phyloP scores from a whole-genome alignment of 495 filamentous ascomycete species.

The Darksidea phi region DNA sequence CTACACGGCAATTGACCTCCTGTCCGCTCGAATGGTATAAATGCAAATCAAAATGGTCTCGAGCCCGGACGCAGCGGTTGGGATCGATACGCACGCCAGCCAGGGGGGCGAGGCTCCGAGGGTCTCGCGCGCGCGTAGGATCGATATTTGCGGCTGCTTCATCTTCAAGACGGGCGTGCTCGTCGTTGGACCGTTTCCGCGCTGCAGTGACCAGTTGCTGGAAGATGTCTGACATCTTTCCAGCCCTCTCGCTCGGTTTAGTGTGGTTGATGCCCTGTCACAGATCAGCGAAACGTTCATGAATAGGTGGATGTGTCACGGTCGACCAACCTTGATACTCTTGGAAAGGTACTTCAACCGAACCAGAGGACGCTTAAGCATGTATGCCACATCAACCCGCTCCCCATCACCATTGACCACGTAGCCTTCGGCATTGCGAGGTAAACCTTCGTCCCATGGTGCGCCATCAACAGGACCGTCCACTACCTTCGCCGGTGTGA shows the following conservation, averaged over 20 bases:
- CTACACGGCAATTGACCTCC: conserved; percentile 81
- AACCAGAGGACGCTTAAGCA: conserved; percentile 85
- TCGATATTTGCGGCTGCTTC: conserved; percentile 85
- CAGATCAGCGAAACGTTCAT: conserved; percentile 26
- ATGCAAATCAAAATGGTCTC: conserved; percentile 85
- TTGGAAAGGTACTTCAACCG: conserved; percentile 85
- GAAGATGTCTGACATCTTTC: conserved; percentile 56
- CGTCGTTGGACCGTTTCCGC: conserved; percentile 76
- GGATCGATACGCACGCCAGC: conserved; percentile 69
- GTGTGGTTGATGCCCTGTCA: conserved; percentile 52
- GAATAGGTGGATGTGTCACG: not conserved
- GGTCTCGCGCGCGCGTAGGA: conserved; percentile 71
- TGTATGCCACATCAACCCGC: conserved; percentile 88
- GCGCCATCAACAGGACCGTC: conserved; percentile 47
- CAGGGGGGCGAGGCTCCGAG: conserved; percentile 67
- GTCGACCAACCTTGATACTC: conserved; percentile 64
- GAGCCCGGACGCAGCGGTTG: conserved; percentile 72
- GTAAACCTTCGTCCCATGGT: conserved; percentile 65
- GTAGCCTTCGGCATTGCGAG: conserved; percentile 75
- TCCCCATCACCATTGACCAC: conserved; percentile 76
- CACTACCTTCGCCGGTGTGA: conserved; percentile 43
- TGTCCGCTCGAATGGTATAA: conserved; percentile 88
- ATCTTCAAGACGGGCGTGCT: conserved; percentile 83
- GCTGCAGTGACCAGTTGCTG: conserved; percentile 74
- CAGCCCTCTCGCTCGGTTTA: conserved; percentile 57